Evolutionary conservation across 2,329 filamentous ascomycete species (phyloP).

Genomic region (Didymella arachidicola): DNA sequence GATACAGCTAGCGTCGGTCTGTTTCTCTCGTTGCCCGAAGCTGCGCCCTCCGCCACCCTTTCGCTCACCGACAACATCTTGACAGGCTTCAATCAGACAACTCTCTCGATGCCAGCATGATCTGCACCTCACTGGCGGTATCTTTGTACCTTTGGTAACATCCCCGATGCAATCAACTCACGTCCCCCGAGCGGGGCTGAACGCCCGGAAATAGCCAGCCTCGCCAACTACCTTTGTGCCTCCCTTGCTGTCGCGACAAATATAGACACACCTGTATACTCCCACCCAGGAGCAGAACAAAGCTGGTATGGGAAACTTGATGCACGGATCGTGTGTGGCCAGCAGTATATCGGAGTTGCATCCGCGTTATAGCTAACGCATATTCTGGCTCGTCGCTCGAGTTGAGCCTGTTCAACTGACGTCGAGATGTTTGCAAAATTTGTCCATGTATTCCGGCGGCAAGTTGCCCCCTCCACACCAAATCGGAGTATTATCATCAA

Average conservation of each 20-base stretch:
- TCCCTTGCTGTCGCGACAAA: constrained; percentile 10
- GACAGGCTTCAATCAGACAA: neutral
- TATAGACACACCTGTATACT: constrained; percentile 15
- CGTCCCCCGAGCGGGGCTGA: neutral
- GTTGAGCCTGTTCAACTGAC: neutral
- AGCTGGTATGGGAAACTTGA: neutral
- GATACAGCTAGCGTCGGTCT: constrained; percentile 5
- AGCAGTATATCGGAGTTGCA: neutral
- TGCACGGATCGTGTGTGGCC: no score
- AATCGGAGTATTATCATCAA: constrained; percentile 30
- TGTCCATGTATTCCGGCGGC: constrained; percentile 20
- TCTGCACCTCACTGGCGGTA: neutral
- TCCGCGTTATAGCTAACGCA: neutral
- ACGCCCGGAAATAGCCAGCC: constrained; percentile 5
- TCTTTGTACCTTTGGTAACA: neutral
- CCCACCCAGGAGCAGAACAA: neutral
- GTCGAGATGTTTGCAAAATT: constrained; percentile 19
- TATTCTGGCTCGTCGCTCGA: neutral
- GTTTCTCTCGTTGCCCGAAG: constrained; percentile 2
- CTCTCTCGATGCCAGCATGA: neutral
- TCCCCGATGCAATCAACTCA: neutral
- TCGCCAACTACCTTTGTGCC: constrained; percentile 1
- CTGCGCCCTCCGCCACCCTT: constrained; percentile 20
- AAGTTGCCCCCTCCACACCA: constrained; percentile 19
- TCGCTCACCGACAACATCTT: constrained; percentile 19